Conservation (phyloP, 768 basidiomycete genomes). For the Russula sp. region DNA sequence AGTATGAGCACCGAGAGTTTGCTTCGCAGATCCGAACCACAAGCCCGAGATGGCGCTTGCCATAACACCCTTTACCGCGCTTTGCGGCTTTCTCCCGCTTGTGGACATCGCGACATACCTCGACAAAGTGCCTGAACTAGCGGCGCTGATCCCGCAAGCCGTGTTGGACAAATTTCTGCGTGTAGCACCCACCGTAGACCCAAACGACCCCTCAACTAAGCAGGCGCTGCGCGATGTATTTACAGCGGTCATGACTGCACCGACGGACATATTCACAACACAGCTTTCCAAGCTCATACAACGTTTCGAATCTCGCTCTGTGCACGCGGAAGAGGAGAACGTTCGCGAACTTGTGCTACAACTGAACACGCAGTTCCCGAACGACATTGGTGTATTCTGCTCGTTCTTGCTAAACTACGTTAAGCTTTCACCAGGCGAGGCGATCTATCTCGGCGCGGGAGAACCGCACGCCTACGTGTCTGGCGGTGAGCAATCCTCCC, state of each 20-base stretch:
- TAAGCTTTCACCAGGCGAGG: conserved; percentile 70
- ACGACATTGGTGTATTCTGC: conserved; percentile 91
- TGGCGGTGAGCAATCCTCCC: conserved; percentile 54
- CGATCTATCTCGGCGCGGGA: conserved; percentile 91
- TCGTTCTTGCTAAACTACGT: conserved; percentile 85
- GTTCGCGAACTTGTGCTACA: conserved; percentile 55
- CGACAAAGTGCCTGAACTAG: conserved; percentile 64
- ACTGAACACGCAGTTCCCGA: conserved; percentile 72
- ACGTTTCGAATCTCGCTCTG: conserved; percentile 48
- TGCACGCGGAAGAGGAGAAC: conserved; percentile 36
- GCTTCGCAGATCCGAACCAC: conserved; percentile 74
- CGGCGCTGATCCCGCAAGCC: conserved; percentile 53
- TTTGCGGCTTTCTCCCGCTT: conserved; percentile 91
- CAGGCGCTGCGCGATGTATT: conserved; percentile 70
- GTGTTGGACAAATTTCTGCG: conserved; percentile 47
- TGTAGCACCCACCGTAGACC: conserved; percentile 37
- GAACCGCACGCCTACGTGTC: conserved; percentile 96
- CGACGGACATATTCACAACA: conserved; percentile 39
- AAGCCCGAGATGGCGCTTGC: conserved; percentile 99
- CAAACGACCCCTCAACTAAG: conserved; percentile 44
- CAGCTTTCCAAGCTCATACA: conserved; percentile 51
- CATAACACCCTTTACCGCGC: conserved; percentile 78
- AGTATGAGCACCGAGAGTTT: conserved; percentile 12
- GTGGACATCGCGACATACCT: conserved; percentile 62
- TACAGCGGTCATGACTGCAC: conserved; percentile 77